phyloP scores from a whole-genome alignment of 257 asterid genomes.

The Solanum appendiculatum region DNA sequence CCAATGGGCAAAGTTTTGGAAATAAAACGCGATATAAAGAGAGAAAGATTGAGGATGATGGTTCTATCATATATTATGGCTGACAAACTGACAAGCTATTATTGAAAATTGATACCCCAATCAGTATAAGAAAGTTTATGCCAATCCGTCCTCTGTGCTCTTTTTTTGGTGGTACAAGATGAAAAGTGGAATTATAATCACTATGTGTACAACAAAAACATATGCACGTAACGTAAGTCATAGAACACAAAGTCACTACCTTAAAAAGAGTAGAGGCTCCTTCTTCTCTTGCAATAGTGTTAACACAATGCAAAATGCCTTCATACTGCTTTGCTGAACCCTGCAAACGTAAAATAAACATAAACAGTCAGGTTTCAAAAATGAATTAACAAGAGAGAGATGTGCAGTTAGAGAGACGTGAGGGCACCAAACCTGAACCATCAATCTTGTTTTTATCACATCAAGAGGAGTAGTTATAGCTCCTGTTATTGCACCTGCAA shows the following conservation, averaged over 20 bases:
- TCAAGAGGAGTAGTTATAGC: constrained; percentile 69
- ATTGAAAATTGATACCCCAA: neutral
- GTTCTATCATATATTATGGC: neutral
- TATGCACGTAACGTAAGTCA: neutral
- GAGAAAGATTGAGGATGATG: neutral
- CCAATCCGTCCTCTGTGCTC: neutral
- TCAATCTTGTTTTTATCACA: constrained; percentile 59
- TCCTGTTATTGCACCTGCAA: constrained; percentile 57
- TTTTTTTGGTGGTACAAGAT: neutral
- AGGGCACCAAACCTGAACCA: constrained; percentile 45
- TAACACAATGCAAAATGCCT: constrained; percentile 40
- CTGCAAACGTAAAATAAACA: constrained; percentile 10
- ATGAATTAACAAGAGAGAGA: neutral
- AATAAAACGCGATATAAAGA: neutral
- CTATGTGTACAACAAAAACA: neutral
- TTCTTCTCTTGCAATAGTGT: constrained; percentile 42
- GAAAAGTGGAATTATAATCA: neutral
- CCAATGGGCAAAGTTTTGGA: neutral
- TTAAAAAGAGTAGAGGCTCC: constrained; percentile 45
- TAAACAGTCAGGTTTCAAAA: neutral
- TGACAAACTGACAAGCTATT: neutral
- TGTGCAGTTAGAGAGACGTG: neutral
- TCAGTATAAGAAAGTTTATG: neutral
- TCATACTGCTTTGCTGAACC: constrained; percentile 52
- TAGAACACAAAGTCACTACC: constrained; percentile 21